Conservation (phyloP, 2,329 filamentous ascomycete genomes). For the Arachnomyces sp. region DNA sequence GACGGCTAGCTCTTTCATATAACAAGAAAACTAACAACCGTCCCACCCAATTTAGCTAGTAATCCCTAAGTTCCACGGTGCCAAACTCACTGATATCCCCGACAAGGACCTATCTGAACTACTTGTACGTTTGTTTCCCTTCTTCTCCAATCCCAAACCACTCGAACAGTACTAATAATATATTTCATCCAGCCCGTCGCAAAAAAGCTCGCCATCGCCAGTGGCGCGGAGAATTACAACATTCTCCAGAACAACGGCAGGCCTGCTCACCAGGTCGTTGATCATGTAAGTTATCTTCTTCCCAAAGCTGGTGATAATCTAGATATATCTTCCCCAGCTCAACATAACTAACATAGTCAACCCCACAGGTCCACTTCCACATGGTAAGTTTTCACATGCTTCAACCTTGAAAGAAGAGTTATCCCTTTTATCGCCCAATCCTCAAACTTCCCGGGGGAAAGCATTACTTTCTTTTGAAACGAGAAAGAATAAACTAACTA, state of each 20-base stretch:
- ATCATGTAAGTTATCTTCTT: constrained; percentile 58
- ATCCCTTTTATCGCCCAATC: constrained; percentile 4
- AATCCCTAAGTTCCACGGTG: constrained; percentile 90
- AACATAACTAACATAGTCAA: constrained; percentile 5
- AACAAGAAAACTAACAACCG: constrained; percentile 9
- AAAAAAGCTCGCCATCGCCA: constrained; percentile 75
- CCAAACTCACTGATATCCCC: constrained; percentile 83
- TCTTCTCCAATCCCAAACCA: too few relatives aligned
- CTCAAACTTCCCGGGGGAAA: too few relatives aligned
- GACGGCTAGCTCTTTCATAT: neutral
- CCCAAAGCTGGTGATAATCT: constrained; percentile 4
- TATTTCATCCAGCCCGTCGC: constrained; percentile 55
- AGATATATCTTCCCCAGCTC: constrained; percentile 1
- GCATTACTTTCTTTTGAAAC: too few relatives aligned
- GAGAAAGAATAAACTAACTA: constrained; percentile 5
- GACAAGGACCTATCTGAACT: constrained; percentile 80
- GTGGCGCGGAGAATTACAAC: constrained; percentile 75
- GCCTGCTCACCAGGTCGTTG: constrained; percentile 84
- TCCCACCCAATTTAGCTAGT: constrained; percentile 57
- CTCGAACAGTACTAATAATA: too few relatives aligned
- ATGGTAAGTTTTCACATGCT: constrained; percentile 53
- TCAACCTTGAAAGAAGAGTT: neutral
- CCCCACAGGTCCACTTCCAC: constrained; percentile 74
- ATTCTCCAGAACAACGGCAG: constrained; percentile 92
- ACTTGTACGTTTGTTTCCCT: constrained; percentile 49